phyloP scores from a whole-genome alignment of 2,329 filamentous ascomycete genomes.

The Hypoxylon sp. region DNA sequence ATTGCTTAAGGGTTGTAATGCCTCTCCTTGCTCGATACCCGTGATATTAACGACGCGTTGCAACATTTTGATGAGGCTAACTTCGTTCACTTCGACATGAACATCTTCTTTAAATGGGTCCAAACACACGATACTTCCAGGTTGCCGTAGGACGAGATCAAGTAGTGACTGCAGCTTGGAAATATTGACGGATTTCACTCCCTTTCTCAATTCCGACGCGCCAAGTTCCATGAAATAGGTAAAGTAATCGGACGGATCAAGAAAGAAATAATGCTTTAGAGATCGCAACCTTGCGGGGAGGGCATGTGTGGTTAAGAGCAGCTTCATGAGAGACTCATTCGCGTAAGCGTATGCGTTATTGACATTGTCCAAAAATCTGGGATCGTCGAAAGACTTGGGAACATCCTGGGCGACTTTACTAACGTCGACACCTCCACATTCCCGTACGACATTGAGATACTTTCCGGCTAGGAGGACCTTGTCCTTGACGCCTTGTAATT shows the following conservation, averaged over 20 bases:
- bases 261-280: constrained; percentile 98
- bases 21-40: constrained; percentile 91
- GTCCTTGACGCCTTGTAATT: constrained; percentile 90
- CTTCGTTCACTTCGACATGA: constrained; percentile 96
- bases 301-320: constrained; percentile 92
- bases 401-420: constrained; percentile 90
- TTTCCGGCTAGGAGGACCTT: constrained; percentile 97
- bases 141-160: constrained; percentile 96
- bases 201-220: constrained; percentile 89
- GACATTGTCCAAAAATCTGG: constrained; percentile 93
- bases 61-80: constrained; percentile 91
- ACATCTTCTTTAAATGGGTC: constrained; percentile 99
- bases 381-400: constrained; percentile 93
- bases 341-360: constrained; percentile 95
- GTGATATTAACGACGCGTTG: constrained; percentile 98
- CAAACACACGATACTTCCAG: constrained; percentile 91
- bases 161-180: constrained; percentile 94
- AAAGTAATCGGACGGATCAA: constrained; percentile 98
- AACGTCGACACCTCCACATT: constrained; percentile 95
- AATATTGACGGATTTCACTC: constrained; percentile 89
- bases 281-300: constrained; percentile 89
- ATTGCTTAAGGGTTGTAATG: constrained; percentile 79
- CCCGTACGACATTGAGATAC: constrained; percentile 96
- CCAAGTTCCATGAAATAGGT: constrained; percentile 96
- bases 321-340: constrained; percentile 90